Base-by-base conservation (phyloP, 192 early-diverging fungal genomes). In the Pilaira anomala region DNA sequence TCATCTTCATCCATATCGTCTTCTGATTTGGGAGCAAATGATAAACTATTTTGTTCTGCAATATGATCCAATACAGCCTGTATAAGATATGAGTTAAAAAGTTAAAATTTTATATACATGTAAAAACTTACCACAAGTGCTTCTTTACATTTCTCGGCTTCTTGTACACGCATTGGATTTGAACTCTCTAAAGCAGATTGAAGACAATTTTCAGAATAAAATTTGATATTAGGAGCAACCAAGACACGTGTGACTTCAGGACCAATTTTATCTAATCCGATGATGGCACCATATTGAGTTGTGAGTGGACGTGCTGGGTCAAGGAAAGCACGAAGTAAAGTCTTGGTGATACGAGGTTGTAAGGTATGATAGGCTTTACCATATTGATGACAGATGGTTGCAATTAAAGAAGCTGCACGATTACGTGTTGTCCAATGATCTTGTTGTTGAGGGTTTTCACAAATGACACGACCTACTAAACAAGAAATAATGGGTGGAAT, bases 401-500 rank as follows among this genome's bases (percentile, higher is more conserved):
- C 73, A 30, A 88, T 79, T 24, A 98, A 78, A 21, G 78, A 68
- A 0, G 95, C 91, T 0, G 96, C 89, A 22, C 78, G 81, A 7
- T 85, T 70, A 8, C 98, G 93, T 41, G 96, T 74, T 6, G 81
- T 56, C 89, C 91, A 96, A 71, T 98, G 96, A 56, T 92, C 80
- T 21, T 93, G 87, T 24, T 81, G 73, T 0, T 79, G 67, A 29
- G 85, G 80, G 48, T 67, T 69, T 48, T 86, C 83, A 28, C 89
- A 87, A 24, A 99, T 75, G 28, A 85, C 73, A 62, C 92, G 93
- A 62, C 88, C 88, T 7, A 98, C 93, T 25, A 97, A 76, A 64
- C 94, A 98, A 13, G 98, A 94, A 46, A 99, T 74, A 33, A 98
- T 85, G 4, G 88, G 83, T 12, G 96, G 96, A 45, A 98, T 90